A percentile compares a stretch with the other conserved stretches of the same genome.
Conservation (phyloP, 768 basidiomycete species). For the Suillus subalutaceus region DNA sequence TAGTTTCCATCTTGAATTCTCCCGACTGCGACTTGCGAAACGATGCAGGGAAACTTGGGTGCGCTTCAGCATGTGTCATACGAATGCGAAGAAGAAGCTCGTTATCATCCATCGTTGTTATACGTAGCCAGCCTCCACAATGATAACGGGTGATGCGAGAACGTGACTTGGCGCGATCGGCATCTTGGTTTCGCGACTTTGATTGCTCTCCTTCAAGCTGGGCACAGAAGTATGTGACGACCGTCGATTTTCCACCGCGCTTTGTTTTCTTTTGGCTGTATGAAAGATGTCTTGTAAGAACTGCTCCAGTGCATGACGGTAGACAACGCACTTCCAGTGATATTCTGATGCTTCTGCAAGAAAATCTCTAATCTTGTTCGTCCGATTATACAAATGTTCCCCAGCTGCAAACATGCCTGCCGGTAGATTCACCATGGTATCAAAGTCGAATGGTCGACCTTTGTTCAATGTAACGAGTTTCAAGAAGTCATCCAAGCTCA, state of each 20-base stretch:
- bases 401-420: constrained; percentile 34
- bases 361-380: constrained; percentile 37
- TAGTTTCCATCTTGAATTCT: constrained; percentile 35
- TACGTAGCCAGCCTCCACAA: constrained; percentile 38
- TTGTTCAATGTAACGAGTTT: constrained; percentile 36
- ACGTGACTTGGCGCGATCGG: constrained; percentile 36
- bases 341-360: constrained; percentile 38
- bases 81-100: constrained; percentile 37
- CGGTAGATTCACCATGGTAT: constrained; percentile 37
- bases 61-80: constrained; percentile 38
- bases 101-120: constrained; percentile 40
- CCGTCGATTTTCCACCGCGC: constrained; percentile 37
- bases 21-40: constrained; percentile 36
- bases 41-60: constrained; percentile 35
- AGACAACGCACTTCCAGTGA: constrained; percentile 36
- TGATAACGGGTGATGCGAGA: constrained; percentile 38
- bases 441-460: constrained; percentile 35
- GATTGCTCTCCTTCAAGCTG: constrained; percentile 38
- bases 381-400: constrained; percentile 38
- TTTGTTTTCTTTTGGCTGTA: constrained; percentile 38
- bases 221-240: constrained; percentile 38
- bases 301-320: background rate
- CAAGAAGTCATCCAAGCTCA: constrained; percentile 37
- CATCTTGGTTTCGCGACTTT: constrained; percentile 35
- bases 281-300: constrained; percentile 1